Conservation (phyloP, 768 basidiomycete genomes). For the Russula sp. region DNA sequence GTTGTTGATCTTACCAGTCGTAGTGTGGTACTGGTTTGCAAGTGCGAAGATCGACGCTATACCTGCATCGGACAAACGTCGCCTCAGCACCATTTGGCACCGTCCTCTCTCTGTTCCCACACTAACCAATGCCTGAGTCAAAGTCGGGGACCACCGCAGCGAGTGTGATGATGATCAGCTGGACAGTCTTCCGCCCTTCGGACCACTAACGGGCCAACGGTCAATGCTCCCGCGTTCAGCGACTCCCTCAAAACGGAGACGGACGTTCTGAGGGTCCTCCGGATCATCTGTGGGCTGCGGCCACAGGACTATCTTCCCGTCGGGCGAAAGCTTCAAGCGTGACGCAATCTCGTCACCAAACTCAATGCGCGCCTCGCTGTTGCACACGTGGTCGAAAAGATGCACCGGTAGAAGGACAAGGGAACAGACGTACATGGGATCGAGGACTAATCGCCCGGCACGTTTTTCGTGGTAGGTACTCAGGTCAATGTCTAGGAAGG, state of each 20-base stretch:
- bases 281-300: conserved; percentile 61
- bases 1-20: conserved; percentile 51
- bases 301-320: conserved; percentile 60
- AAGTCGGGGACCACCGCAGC: conserved; percentile 66
- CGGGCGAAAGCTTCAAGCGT: conserved; percentile 48
- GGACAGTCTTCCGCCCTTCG: conserved; percentile 44
- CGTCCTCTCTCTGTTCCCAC: background rate
- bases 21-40: conserved; percentile 50
- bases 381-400: background rate
- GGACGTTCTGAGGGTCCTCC: conserved; percentile 59
- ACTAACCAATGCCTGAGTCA: conserved; percentile 54
- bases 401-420: background rate
- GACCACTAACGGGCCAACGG: conserved; percentile 42
- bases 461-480: conserved; percentile 44
- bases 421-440: conserved; percentile 44
- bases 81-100: background rate
- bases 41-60: conserved; percentile 59
- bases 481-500: conserved; percentile 30
- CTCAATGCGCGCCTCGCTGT: conserved; percentile 56
- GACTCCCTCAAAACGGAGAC: conserved; percentile 12
- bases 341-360: conserved; percentile 52
- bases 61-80: conserved; percentile 31
- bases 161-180: conserved; percentile 54
- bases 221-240: background rate
- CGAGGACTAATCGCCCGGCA: conserved; percentile 56